These are phyloP conservation scores for Pythium brassicae DNA, from an alignment of 352 stramenopile genomes.

Conservation along the genomic window DNA sequence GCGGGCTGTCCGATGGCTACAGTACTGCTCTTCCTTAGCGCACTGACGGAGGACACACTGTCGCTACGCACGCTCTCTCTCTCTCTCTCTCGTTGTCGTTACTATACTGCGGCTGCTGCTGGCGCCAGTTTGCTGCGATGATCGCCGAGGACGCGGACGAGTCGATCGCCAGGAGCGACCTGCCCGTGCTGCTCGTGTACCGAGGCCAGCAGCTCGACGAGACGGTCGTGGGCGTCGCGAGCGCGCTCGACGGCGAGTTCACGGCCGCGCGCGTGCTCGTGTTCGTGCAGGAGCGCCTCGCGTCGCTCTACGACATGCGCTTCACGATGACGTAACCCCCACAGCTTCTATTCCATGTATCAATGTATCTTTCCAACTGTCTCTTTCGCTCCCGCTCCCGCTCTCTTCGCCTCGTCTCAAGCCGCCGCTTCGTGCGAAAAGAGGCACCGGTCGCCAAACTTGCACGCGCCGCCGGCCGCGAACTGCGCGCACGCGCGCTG, in stretches of 20 bases:
- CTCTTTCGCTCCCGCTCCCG: slow-evolving; percentile 8
- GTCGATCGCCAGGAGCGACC: slow-evolving; percentile 55
- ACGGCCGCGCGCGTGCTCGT: slow-evolving; percentile 39
- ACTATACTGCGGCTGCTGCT: too few relatives aligned
- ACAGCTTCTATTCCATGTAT: slow-evolving; percentile 6
- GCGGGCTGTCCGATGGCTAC: too few relatives aligned
- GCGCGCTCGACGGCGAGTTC: slow-evolving; percentile 59
- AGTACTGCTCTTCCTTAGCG: background rate
- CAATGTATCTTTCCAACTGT: background rate
- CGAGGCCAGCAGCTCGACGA: slow-evolving; percentile 45
- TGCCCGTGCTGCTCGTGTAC: slow-evolving; percentile 71
- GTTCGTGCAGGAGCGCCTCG: slow-evolving; percentile 35
- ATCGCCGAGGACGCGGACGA: slow-evolving; percentile 61
- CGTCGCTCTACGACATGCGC: slow-evolving; percentile 11
- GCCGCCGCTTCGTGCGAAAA: slow-evolving; percentile 41
- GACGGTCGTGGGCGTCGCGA: slow-evolving; percentile 51
- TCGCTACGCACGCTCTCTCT: background rate
- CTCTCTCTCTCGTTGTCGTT: too few relatives aligned
- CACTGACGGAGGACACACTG: background rate
- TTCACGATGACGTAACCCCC: background rate
- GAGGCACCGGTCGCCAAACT: slow-evolving; percentile 72
- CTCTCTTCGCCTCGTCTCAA: background rate
- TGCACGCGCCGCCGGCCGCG: slow-evolving; percentile 34
- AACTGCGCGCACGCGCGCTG: slow-evolving; percentile 57
- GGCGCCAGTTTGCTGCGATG: slow-evolving; percentile 54